Conservation (phyloP, 805 yeast genomes). For the Wickerhamiella hasegawae region DNA sequence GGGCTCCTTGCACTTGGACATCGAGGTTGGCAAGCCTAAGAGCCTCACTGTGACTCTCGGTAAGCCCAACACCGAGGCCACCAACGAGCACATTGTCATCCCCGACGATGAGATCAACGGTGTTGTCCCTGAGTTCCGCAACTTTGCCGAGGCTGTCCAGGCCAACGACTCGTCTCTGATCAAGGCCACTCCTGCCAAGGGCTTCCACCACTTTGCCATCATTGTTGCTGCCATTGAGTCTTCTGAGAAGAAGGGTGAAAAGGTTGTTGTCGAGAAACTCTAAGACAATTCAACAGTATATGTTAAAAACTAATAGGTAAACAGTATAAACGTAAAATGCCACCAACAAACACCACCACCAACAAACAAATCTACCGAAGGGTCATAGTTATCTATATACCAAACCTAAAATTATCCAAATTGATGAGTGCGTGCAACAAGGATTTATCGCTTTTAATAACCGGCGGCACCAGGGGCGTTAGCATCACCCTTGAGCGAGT, state of each 20-base stretch:
- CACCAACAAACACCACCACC: too few relatives aligned
- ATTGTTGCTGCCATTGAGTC: conserved; percentile 75
- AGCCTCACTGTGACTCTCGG: conserved; percentile 15
- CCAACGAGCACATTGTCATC: conserved; percentile 15
- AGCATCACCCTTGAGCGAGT: conserved; percentile 49
- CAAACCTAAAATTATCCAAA: too few relatives aligned
- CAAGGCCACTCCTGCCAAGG: conserved; percentile 50
- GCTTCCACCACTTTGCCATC: conserved; percentile 86
- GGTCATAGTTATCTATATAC: too few relatives aligned
- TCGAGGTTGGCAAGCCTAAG: conserved; percentile 10
- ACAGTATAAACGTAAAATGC: too few relatives aligned
- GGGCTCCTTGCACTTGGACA: conserved; percentile 57
- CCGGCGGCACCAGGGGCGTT: conserved; percentile 69
- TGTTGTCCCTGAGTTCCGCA: conserved; percentile 35
- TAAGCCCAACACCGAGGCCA: conserved; percentile 17
- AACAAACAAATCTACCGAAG: too few relatives aligned
- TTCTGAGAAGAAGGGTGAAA: conserved; percentile 27
- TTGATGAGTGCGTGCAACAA: too few relatives aligned
- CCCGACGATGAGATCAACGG: conserved; percentile 36
- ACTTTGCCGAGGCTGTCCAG: conserved; percentile 42
- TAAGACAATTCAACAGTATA: too few relatives aligned
- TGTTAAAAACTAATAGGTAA: too few relatives aligned
- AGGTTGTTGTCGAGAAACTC: conserved; percentile 19
- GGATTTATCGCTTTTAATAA: conserved; percentile 25
- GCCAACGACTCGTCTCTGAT: conserved; percentile 44